Conservation (phyloP, 441 rosid genomes). For the Gossypium lobatum region DNA sequence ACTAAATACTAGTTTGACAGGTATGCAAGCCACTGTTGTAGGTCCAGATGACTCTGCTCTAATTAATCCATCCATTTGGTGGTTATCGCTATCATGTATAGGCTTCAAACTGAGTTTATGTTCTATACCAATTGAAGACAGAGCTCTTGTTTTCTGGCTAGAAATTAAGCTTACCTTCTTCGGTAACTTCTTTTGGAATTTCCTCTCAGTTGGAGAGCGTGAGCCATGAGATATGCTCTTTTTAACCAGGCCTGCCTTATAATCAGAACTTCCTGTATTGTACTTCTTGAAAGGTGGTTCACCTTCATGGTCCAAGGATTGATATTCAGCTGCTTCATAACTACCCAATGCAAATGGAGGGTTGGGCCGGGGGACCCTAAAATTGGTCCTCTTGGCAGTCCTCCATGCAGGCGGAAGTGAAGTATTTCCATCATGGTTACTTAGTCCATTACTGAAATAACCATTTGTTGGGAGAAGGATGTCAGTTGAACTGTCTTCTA, state of each 20-base stretch:
- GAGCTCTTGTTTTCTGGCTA: constrained; percentile 78
- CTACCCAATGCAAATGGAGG: constrained; percentile 38
- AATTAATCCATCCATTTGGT: constrained; percentile 51
- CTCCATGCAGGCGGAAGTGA: constrained; percentile 72
- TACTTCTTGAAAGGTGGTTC: constrained; percentile 34
- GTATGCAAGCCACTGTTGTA: constrained; percentile 96
- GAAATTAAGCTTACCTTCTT: constrained; percentile 57
- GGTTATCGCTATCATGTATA: constrained; percentile 19
- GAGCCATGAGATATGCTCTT: constrained; percentile 40
- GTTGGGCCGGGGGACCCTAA: constrained; percentile 69
- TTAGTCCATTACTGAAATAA: constrained; percentile 35
- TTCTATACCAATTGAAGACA: constrained; percentile 75
- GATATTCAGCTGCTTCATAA: constrained; percentile 33
- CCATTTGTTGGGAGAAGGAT: constrained; percentile 36
- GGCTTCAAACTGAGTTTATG: constrained; percentile 39
- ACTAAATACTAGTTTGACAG: constrained; percentile 91
- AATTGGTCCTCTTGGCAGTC: constrained; percentile 81
- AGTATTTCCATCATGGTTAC: constrained; percentile 40
- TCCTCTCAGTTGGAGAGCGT: constrained; percentile 41
- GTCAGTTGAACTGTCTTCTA: constrained; percentile 71
- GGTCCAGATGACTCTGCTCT: constrained; percentile 63
- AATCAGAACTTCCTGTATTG: constrained; percentile 28
- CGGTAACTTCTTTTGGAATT: constrained; percentile 38
- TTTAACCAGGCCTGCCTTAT: constrained; percentile 36
- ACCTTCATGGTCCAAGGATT: constrained; percentile 42